phyloP scores from a whole-genome alignment of 169 alveolate species.

The Neospora caninum region DNA sequence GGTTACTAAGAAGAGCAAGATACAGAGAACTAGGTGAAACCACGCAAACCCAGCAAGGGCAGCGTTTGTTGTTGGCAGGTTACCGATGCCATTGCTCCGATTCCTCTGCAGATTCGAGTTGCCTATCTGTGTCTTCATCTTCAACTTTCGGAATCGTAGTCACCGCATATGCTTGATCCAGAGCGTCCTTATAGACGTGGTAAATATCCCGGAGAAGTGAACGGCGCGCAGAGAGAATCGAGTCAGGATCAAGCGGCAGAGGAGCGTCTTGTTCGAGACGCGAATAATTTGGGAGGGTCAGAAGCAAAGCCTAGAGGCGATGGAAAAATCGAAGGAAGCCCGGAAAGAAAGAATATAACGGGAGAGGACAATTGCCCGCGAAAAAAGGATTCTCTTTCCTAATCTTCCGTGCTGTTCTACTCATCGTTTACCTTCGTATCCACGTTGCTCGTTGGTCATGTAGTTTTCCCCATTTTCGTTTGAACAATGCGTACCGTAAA shows the following conservation, averaged over 20 bases:
- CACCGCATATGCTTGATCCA: neutral
- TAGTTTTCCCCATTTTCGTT: no score
- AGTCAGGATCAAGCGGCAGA: constrained; percentile 7
- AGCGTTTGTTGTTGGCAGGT: no score
- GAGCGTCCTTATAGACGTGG: neutral
- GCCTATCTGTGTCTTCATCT: neutral
- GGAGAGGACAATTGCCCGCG: no score
- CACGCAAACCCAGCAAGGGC: no score
- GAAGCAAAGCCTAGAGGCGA: neutral
- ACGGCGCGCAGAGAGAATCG: constrained; percentile 5
- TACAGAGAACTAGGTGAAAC: no score
- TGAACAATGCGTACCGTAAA: neutral
- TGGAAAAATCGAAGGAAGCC: neutral
- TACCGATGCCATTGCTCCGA: neutral
- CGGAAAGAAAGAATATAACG: no score
- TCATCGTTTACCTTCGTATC: neutral
- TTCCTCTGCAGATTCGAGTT: neutral
- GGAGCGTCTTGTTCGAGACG: constrained; percentile 3
- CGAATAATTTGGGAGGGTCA: neutral
- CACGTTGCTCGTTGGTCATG: neutral
- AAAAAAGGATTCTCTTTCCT: neutral
- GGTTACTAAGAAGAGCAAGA: no score
- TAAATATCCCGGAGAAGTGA: neutral
- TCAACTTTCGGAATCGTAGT: neutral
- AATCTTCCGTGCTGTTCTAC: neutral